Conservation (phyloP, 2,329 filamentous ascomycete species). For the Calonectria multiphialidica region DNA sequence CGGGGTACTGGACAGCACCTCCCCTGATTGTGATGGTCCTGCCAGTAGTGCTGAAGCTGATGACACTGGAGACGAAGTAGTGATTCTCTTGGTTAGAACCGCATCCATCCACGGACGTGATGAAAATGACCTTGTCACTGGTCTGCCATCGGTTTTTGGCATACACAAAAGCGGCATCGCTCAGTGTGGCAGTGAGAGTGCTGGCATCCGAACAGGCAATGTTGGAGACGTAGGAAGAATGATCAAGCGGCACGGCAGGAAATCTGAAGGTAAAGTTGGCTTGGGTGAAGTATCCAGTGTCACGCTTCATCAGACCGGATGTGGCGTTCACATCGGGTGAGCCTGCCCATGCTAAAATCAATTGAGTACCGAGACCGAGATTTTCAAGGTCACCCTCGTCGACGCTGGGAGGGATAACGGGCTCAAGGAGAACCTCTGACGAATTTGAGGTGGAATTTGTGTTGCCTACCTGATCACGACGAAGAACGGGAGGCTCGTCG, state of each 20-base stretch:
- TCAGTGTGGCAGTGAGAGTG: neutral
- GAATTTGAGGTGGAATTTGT: neutral
- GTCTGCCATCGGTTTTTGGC: slow-evolving; percentile 24
- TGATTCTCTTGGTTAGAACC: slow-evolving; percentile 24
- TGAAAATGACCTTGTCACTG: slow-evolving; percentile 17
- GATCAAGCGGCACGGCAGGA: slow-evolving; percentile 26
- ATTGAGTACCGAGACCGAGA: neutral
- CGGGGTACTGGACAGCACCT: neutral
- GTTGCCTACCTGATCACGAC: neutral
- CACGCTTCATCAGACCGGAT: slow-evolving; percentile 18
- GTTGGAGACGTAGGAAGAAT: slow-evolving; percentile 1
- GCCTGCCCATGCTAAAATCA: slow-evolving; percentile 28
- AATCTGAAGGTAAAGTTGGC: slow-evolving; percentile 29
- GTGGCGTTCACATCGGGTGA: neutral
- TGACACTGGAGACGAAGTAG: slow-evolving; percentile 7
- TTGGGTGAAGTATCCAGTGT: slow-evolving; percentile 17
- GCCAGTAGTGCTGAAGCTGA: slow-evolving; percentile 3
- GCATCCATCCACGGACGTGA: slow-evolving; percentile 19
- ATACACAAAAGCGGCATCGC: slow-evolving; percentile 12
- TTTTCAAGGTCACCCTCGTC: slow-evolving; percentile 12
- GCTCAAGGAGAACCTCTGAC: slow-evolving; percentile 12
- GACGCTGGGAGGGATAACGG: slow-evolving; percentile 25
- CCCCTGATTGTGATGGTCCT: slow-evolving; percentile 21
- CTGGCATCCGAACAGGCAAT: slow-evolving; percentile 2
- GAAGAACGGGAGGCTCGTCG: too few species aligned